Percentiles rank a stretch among this genome's conserved stretches.
Conservation (phyloP, 495 filamentous ascomycete genomes). For the Talaromyces proteolyticus region DNA sequence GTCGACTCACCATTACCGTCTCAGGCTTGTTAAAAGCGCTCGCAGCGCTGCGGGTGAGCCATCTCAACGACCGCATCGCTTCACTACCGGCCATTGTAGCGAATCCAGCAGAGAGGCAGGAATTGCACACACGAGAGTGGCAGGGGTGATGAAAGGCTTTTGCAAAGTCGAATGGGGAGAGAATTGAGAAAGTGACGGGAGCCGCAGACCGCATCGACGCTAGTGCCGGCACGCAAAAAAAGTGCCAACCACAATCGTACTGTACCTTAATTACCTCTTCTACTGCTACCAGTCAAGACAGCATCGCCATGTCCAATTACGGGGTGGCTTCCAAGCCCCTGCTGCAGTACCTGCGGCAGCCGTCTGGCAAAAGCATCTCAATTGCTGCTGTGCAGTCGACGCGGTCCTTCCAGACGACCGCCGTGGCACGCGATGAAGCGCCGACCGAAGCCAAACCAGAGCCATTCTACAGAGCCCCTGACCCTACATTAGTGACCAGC, state of each 20-base stretch:
- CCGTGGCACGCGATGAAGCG: constrained; percentile 29
- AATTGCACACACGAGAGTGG: neutral
- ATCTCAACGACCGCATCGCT: constrained; percentile 27
- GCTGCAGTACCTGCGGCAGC: constrained; percentile 54
- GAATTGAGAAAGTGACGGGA: constrained; percentile 1
- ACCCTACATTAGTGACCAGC: constrained; percentile 45
- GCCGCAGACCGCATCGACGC: constrained; percentile 6
- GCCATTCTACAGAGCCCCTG: constrained; percentile 33
- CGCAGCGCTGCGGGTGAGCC: constrained; percentile 37
- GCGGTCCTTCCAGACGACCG: constrained; percentile 33
- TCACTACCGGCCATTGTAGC: constrained; percentile 34
- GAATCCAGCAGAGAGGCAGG: neutral
- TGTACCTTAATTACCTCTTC: too few relatives aligned
- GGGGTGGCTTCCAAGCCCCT: constrained; percentile 64
- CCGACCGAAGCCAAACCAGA: constrained; percentile 27
- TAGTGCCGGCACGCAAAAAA: constrained; percentile 14
- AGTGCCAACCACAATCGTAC: constrained; percentile 8
- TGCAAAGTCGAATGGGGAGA: neutral
- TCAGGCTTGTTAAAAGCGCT: constrained; percentile 36
- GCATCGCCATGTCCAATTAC: constrained; percentile 56
- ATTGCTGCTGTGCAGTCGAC: constrained; percentile 26
- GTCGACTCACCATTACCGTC: constrained; percentile 37
- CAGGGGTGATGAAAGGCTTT: neutral
- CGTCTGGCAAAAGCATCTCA: constrained; percentile 26
- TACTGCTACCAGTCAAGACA: too few relatives aligned